phyloP scores from a whole-genome alignment of 1,139 yeast species.

The Candida smagusa region DNA sequence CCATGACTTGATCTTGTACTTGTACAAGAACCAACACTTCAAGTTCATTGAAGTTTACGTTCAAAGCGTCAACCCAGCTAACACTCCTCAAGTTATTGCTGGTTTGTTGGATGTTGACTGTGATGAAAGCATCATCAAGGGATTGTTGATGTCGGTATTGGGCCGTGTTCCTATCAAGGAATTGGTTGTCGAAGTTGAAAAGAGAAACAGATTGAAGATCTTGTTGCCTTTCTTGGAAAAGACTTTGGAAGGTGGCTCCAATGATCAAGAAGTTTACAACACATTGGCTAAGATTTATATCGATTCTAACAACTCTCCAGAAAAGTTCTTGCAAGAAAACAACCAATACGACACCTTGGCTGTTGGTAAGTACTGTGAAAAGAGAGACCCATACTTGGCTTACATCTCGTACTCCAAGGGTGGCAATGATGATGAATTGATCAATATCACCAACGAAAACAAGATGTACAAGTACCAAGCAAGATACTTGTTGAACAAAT shows the following conservation, averaged over 20 bases:
- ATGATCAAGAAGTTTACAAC: constrained; percentile 88
- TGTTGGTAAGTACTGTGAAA: constrained; percentile 98
- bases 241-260: constrained; percentile 81
- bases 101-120: constrained; percentile 96
- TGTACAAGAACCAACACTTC: constrained; percentile 93
- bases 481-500: constrained; percentile 81
- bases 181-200: constrained; percentile 90
- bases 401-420: constrained; percentile 97
- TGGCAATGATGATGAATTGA: constrained; percentile 81
- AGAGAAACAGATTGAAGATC: constrained; percentile 89
- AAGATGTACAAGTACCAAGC: constrained; percentile 99
- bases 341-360: constrained; percentile 83
- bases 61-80: constrained; percentile 92
- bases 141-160: constrained; percentile 75
- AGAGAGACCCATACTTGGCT: constrained; percentile 97
- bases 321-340: constrained; percentile 91
- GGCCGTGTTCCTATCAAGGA: constrained; percentile 94
- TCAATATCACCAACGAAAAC: constrained; percentile 91
- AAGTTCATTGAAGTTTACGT: constrained; percentile 96
- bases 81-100: constrained; percentile 95
- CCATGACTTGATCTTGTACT: constrained; percentile 87
- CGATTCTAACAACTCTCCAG: constrained; percentile 96
- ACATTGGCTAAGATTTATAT: constrained; percentile 96
- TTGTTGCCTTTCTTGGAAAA: constrained; percentile 91
- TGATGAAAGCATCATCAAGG: constrained; percentile 84